A percentile compares a stretch with the other conserved stretches of the same genome.
Evolutionary conservation across 2,329 filamentous ascomycete genomes (phyloP).

Genomic region (Ophiostoma sp.): DNA sequence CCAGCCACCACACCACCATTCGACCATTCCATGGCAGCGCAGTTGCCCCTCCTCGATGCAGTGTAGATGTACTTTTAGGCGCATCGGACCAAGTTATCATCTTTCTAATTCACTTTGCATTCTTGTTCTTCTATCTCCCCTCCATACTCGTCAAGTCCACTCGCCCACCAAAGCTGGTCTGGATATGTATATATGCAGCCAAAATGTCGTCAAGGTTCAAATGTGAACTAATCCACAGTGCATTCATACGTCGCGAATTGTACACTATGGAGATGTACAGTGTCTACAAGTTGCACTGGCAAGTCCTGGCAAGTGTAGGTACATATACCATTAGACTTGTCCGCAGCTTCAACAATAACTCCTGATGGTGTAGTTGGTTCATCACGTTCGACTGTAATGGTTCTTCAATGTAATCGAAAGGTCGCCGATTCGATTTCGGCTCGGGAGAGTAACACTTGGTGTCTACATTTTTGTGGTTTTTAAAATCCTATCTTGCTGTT

Average conservation of each 20-base stretch:
- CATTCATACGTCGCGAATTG: too few relatives aligned
- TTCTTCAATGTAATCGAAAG: slow-evolving; percentile 15
- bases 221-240: not conserved
- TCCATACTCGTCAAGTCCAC: too few relatives aligned
- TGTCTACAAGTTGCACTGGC: not conserved
- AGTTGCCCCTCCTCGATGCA: too few relatives aligned
- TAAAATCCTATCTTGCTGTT: not conserved
- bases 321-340: not conserved
- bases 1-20: too few relatives aligned
- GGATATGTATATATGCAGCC: too few relatives aligned
- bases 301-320: not conserved
- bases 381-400: slow-evolving; percentile 16
- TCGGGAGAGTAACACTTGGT: not conserved
- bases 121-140: too few relatives aligned
- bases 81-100: too few relatives aligned
- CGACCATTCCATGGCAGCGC: too few relatives aligned
- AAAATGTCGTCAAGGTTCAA: not conserved
- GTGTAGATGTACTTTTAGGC: too few relatives aligned
- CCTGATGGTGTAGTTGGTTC: slow-evolving; percentile 15
- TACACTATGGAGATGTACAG: not conserved
- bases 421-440: slow-evolving; percentile 15
- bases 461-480: not conserved
- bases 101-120: too few relatives aligned
- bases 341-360: not conserved
- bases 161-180: too few relatives aligned